Conservation (phyloP, 495 filamentous ascomycete species). For the Staphylotrichum longicolle region DNA sequence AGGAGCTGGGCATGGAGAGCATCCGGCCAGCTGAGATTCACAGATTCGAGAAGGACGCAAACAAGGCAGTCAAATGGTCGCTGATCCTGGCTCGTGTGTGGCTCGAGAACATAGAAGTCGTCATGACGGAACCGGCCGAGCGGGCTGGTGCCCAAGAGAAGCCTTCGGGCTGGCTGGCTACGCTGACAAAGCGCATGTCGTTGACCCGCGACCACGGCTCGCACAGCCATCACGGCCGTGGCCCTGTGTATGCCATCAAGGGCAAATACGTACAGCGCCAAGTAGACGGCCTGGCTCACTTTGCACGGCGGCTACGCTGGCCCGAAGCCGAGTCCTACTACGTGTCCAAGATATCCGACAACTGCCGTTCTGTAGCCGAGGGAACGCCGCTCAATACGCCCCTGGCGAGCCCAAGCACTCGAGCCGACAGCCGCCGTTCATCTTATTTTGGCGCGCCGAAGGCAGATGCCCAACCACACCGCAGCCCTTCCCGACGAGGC, state of each 20-base stretch:
- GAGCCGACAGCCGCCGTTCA: constrained; percentile 38
- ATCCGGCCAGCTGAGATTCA: constrained; percentile 59
- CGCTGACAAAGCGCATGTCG: constrained; percentile 52
- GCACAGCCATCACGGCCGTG: constrained; percentile 34
- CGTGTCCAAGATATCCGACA: constrained; percentile 40
- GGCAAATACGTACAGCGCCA: constrained; percentile 51
- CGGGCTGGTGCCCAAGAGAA: constrained; percentile 30
- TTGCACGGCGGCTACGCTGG: constrained; percentile 57
- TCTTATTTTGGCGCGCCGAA: constrained; percentile 42
- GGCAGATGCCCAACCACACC: constrained; percentile 29
- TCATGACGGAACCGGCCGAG: constrained; percentile 44
- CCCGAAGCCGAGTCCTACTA: constrained; percentile 45
- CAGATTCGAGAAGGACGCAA: constrained; percentile 62
- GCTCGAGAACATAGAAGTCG: constrained; percentile 66
- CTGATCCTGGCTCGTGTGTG: constrained; percentile 71
- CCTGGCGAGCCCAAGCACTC: constrained; percentile 33
- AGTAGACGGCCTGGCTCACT: constrained; percentile 55
- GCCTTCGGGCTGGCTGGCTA: constrained; percentile 50
- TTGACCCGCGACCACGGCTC: constrained; percentile 41
- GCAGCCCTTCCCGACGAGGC: constrained; percentile 33
- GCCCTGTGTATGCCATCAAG: constrained; percentile 41
- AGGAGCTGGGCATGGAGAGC: constrained; percentile 47
- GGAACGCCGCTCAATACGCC: constrained; percentile 45
- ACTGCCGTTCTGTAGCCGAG: constrained; percentile 38
- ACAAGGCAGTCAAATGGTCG: constrained; percentile 74